Base-by-base conservation (phyloP, 148 eudicot genomes). In the Cornus suecica region DNA sequence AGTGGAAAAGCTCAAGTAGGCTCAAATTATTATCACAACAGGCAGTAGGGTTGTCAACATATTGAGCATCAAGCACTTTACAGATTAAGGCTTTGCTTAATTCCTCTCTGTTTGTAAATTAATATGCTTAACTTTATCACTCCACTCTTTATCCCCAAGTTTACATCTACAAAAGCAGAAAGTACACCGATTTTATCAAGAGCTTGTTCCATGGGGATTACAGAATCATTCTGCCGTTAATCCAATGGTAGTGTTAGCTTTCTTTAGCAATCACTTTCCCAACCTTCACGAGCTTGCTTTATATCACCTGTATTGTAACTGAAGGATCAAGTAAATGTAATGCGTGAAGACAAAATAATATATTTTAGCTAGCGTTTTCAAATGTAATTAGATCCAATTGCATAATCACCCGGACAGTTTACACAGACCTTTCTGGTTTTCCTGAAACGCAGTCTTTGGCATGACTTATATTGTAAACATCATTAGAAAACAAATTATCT, bases 1-100 rank as follows among this genome's bases (percentile, higher is more conserved):
- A 62, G 71, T 26, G 34, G 7, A 58, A 72, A 72, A 18, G 22
- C 60, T 52, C 58, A 4, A 26, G 66, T 69, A 51, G 29, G 48
- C 62, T 71, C 61, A 72, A 37, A 72, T 72, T 58, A 27, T 77
- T 30, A 58, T 60, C 56, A 71, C 11, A 6, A 48, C 10, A 30
- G 41, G 9, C 30, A 63, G 25, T 45, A 37, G 6, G 9, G 65
- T 26, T 71, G 65, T 31, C 65, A 51, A 78, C 61, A 42, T 64
- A 71, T 31, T 22, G 65, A 11, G 42, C 28, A 37, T 48, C 28
- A 51, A n/a, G 45, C 65, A 24, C 71, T 71, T 37, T 71, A 20
- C 29, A 76, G 69, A 37, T 37, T 37, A 37, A 77, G 52, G 28
- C 51, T 11, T 25, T 22, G 24, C 62, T 54, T 65, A 56, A 68